phyloP scores from a whole-genome alignment of 768 basidiomycete genomes.

The Lentinula lateritia region DNA sequence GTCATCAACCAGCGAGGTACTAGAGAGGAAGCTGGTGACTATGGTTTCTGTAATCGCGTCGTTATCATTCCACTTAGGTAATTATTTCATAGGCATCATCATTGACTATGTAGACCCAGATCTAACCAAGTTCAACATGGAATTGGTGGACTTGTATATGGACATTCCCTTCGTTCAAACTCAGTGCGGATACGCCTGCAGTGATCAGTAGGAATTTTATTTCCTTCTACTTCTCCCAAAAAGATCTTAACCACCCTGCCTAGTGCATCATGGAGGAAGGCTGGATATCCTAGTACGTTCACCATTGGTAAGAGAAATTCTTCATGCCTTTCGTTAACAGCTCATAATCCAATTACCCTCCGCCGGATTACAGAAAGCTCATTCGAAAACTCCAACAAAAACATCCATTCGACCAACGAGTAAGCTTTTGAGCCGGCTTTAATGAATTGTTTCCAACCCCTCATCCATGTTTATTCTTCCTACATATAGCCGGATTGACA shows the following conservation, averaged over 20 bases:
- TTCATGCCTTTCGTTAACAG: neutral
- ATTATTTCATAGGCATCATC: constrained; percentile 7
- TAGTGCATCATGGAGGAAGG: constrained; percentile 78
- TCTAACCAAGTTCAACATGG: constrained; percentile 76
- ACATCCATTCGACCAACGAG: constrained; percentile 83
- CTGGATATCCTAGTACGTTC: constrained; percentile 81
- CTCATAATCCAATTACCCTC: neutral
- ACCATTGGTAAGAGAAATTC: constrained; percentile 54
- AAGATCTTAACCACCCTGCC: constrained; percentile 9
- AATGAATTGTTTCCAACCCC: neutral
- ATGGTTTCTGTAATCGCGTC: constrained; percentile 8
- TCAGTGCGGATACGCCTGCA: constrained; percentile 91
- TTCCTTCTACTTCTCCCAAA: constrained; percentile 18
- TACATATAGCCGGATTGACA: constrained; percentile 64
- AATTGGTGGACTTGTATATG: constrained; percentile 72
- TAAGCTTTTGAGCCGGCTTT: constrained; percentile 30
- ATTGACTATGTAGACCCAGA: constrained; percentile 29
- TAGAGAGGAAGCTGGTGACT: constrained; percentile 70
- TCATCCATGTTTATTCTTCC: constrained; percentile 6
- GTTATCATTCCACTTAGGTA: neutral
- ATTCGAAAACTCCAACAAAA: constrained; percentile 73
- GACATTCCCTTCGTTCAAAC: constrained; percentile 85
- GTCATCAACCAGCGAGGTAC: constrained; percentile 45
- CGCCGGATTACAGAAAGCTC: constrained; percentile 43
- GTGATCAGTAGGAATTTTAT: constrained; percentile 65